Percentiles rank a stretch among this genome's conserved stretches.
These are phyloP conservation scores for Scedosporium dehoogii DNA, from an alignment of 2,329 filamentous ascomycete genomes.

Conservation along the genomic window DNA sequence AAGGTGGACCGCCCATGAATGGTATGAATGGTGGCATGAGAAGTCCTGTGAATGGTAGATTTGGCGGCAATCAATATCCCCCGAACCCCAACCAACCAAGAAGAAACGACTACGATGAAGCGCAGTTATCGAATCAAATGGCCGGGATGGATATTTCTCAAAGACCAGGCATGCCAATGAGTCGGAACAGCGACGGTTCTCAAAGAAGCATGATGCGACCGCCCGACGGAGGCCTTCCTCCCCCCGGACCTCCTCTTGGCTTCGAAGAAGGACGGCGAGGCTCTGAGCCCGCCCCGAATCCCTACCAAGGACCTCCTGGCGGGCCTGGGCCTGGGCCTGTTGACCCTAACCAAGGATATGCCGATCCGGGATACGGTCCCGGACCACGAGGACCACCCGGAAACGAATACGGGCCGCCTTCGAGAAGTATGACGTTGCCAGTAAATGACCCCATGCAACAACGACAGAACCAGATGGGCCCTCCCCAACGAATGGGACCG, in stretches of 20 bases:
- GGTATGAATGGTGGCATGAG: constrained; percentile 16
- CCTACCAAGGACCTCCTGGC: background rate
- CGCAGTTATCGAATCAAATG: constrained; percentile 30
- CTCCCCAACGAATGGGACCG: constrained; percentile 11
- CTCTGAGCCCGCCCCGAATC: background rate
- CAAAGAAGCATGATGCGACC: constrained; percentile 20
- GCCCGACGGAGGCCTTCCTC: constrained; percentile 14
- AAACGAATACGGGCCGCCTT: constrained; percentile 38
- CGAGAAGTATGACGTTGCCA: constrained; percentile 55
- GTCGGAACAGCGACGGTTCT: constrained; percentile 15
- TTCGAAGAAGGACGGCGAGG: background rate
- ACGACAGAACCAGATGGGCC: constrained; percentile 20
- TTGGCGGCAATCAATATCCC: constrained; percentile 22
- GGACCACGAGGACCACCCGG: constrained; percentile 15
- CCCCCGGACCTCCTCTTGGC: background rate
- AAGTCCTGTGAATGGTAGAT: constrained; percentile 16
- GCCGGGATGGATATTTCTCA: constrained; percentile 27
- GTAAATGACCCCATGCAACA: constrained; percentile 32
- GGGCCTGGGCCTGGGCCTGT: background rate
- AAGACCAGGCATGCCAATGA: constrained; percentile 12
- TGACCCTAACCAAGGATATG: background rate
- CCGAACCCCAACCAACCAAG: constrained; percentile 30
- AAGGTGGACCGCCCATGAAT: constrained; percentile 17
- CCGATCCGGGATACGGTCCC: background rate
- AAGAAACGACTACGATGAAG: constrained; percentile 29